Conservation (phyloP, 163 green algal species). For the Chlamydomonas reinhardtii region DNA sequence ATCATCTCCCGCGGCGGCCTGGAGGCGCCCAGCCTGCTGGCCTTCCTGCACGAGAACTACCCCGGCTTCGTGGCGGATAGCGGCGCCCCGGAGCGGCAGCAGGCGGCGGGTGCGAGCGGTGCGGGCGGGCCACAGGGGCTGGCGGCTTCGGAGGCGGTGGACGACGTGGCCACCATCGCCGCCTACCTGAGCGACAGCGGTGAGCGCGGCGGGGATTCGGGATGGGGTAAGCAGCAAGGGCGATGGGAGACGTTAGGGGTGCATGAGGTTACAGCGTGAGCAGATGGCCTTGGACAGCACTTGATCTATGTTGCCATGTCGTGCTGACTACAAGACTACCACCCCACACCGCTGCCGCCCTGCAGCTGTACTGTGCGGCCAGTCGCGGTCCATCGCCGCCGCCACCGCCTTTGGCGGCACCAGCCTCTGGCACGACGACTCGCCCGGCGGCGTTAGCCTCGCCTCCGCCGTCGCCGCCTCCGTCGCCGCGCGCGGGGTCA, state of each 20-base stretch:
- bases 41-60: slow-evolving; percentile 89
- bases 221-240: not conserved
- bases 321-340: too few species aligned
- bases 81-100: too few species aligned
- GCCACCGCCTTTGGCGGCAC: slow-evolving; percentile 29
- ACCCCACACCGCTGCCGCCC: not conserved
- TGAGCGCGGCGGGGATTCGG: not conserved
- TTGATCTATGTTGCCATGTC: too few species aligned
- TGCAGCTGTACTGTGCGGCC: slow-evolving; percentile 24
- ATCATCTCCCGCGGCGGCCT: slow-evolving; percentile 72
- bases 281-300: too few species aligned
- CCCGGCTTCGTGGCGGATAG: slow-evolving; percentile 71
- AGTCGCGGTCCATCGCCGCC: not conserved
- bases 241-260: not conserved
- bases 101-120: too few species aligned
- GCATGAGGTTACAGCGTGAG: too few species aligned
- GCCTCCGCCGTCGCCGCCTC: slow-evolving; percentile 55
- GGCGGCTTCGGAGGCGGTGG: slow-evolving; percentile 61
- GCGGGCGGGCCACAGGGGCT: too few species aligned
- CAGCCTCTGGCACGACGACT: slow-evolving; percentile 39
- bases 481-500: slow-evolving; percentile 72
- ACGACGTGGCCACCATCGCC: slow-evolving; percentile 64
- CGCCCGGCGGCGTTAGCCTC: slow-evolving; percentile 21
- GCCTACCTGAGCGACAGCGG: slow-evolving; percentile 67
- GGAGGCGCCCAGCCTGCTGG: slow-evolving; percentile 65